Base-by-base conservation (phyloP, 2,329 filamentous ascomycete species). In the Endothia cerciana region DNA sequence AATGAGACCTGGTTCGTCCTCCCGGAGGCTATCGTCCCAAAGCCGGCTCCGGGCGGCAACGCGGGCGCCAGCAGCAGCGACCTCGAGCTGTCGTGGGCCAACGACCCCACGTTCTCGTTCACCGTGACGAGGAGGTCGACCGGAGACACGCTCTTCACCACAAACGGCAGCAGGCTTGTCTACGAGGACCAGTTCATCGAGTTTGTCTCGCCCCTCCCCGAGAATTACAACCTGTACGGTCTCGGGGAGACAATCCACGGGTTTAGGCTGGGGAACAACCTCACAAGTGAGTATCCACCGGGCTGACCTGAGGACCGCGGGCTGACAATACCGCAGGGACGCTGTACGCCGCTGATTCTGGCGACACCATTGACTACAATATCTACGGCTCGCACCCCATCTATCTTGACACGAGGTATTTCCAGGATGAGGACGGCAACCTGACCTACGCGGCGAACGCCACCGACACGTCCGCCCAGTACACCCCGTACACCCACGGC, bases 171-270 rank as follows among this genome's bases (percentile, higher is more conserved):
- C 2, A 83, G 86, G 13, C 77, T 94, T 17, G 86, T 94, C 0
- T 94, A 87, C 71, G 90, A 93, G 72, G 85, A 93, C 70, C 91
- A 94, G 71, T 94, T 92, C 75, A 85, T 93, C 51, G 91, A 93
- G 71, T 89, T 94, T 70, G 83, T 83, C 5, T 89, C 88, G 22
- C 74, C 81, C 33, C 75, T 93, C 17, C 90, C 90, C 0, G 82
- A 89, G 66, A 84, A 90, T 60, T 93, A 93, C 76, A 93, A 93
- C 69, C 74, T 93, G 0, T 92, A 93, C 68, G 91, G 91, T 1
- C 79, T 94, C 36, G 90, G 90, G 19, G 91, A 94, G 77, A 85
- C 86, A 0, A 91, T 94, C 40, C 89, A 91, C 71, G 85, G 85
- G 17, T 81, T 94, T 45, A 82, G 89, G 45, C 81, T 94, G n/a